Percentiles rank a stretch among this genome's conserved stretches.
phyloP scores from a whole-genome alignment of 2,329 filamentous ascomycete genomes.

The Pyricularia pennisetigena region DNA sequence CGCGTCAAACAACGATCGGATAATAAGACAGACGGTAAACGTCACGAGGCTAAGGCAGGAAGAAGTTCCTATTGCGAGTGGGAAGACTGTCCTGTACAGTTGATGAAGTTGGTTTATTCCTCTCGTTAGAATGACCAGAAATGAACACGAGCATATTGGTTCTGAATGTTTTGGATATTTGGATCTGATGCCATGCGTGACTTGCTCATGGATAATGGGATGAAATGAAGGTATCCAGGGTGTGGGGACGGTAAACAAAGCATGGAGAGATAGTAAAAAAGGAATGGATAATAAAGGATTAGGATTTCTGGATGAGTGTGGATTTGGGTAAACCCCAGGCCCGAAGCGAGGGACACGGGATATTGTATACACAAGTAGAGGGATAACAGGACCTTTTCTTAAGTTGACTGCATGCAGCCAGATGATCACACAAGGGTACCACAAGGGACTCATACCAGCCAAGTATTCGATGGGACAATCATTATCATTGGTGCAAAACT shows the following conservation, averaged over 20 bases:
- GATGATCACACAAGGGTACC: too few relatives aligned
- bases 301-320: neutral
- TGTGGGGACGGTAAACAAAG: too few relatives aligned
- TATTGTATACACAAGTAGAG: neutral
- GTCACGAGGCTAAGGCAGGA: slow-evolving; percentile 8
- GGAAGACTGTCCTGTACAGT: slow-evolving; percentile 26
- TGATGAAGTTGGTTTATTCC: slow-evolving; percentile 1
- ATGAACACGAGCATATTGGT: neutral
- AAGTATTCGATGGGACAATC: too few relatives aligned
- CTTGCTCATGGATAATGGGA: neutral
- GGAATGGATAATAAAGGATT: neutral
- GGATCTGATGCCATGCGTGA: neutral
- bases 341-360: neutral
- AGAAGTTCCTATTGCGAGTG: slow-evolving; percentile 23
- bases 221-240: too few relatives aligned
- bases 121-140: neutral
- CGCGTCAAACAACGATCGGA: slow-evolving; percentile 1
- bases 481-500: too few relatives aligned
- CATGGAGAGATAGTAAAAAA: too few relatives aligned
- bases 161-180: neutral
- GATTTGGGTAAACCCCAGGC: neutral
- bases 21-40: slow-evolving; percentile 10
- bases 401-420: too few relatives aligned
- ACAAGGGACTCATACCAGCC: too few relatives aligned
- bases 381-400: neutral